Evolutionary conservation across 768 basidiomycete genomes (phyloP).

Genomic region (Podaxis sp.): DNA sequence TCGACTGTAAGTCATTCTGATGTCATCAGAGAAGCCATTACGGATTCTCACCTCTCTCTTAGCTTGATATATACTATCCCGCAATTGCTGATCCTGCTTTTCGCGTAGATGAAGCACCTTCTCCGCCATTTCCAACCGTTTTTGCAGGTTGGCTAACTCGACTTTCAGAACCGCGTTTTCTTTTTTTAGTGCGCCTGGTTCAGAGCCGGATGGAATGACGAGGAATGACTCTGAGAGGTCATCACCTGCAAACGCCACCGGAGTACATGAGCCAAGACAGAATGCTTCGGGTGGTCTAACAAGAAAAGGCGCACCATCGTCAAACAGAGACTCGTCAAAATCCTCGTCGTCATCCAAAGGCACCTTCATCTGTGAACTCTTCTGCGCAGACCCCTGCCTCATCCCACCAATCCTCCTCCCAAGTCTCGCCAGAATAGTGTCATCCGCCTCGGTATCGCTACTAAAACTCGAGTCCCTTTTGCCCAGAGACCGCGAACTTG

Average conservation of each 20-base stretch:
- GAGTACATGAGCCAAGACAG: background rate
- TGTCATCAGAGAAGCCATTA: background rate
- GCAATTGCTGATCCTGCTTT: constrained; percentile 76
- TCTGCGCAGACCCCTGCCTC: constrained; percentile 6
- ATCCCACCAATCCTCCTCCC: constrained; percentile 39
- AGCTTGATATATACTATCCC: constrained; percentile 76
- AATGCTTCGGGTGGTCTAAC: background rate
- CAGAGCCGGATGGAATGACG: constrained; percentile 63
- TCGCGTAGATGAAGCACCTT: constrained; percentile 63
- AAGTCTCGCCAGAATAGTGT: constrained; percentile 56
- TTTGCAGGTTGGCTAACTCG: constrained; percentile 57
- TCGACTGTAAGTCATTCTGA: background rate
- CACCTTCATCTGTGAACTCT: constrained; percentile 15
- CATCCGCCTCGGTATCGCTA: constrained; percentile 70
- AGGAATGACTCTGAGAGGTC: constrained; percentile 82
- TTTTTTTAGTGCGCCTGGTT: constrained; percentile 50
- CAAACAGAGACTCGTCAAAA: constrained; percentile 58
- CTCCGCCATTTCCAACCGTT: constrained; percentile 59
- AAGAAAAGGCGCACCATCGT: constrained; percentile 52
- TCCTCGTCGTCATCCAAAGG: constrained; percentile 38
- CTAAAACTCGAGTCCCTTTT: constrained; percentile 41
- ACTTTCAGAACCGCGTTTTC: constrained; percentile 66
- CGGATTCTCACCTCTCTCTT: constrained; percentile 50
- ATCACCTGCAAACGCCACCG: constrained; percentile 37
- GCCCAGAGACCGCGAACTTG: constrained; percentile 21